These are phyloP conservation scores for Physcomitrellopsis africana DNA, from an alignment of 225 moss, liverwort and hornwort species.

Conservation along the genomic window DNA sequence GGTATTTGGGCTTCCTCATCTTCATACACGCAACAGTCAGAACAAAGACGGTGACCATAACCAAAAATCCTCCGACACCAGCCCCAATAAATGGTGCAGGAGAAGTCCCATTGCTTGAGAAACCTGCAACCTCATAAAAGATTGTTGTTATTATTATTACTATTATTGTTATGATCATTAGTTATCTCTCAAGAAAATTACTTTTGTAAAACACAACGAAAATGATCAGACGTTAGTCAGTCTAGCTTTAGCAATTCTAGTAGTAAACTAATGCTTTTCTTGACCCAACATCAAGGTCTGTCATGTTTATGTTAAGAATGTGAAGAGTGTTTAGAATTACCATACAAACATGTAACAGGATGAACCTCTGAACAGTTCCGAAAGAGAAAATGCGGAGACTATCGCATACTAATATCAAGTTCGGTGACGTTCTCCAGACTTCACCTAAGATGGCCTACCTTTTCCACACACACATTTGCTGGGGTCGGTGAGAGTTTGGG, in stretches of 20 bases:
- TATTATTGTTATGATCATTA: no score
- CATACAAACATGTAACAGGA: not conserved
- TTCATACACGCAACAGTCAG: constrained; percentile 29
- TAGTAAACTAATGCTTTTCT: not conserved
- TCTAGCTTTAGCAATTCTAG: not conserved
- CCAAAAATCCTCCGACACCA: constrained; percentile 28
- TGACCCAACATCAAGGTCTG: not conserved
- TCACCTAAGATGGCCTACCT: constrained; percentile 22
- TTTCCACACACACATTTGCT: constrained; percentile 42
- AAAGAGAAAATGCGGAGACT: not conserved
- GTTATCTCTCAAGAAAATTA: not conserved
- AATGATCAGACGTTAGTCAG: not conserved
- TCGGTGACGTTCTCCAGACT: not conserved
- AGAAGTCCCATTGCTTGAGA: constrained; percentile 18
- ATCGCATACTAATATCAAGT: not conserved
- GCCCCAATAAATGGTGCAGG: constrained; percentile 19
- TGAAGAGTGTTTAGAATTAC: not conserved
- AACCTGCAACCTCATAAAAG: constrained; percentile 26
- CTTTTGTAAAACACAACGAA: not conserved
- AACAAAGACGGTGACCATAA: constrained; percentile 10
- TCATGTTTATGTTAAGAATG: no score
- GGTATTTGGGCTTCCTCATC: constrained; percentile 36
- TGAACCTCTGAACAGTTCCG: not conserved
- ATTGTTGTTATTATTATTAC: not conserved
- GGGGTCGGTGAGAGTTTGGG: constrained; percentile 37